Conservation (phyloP, 768 basidiomycete genomes). For the Macrolepiota fuliginosa region DNA sequence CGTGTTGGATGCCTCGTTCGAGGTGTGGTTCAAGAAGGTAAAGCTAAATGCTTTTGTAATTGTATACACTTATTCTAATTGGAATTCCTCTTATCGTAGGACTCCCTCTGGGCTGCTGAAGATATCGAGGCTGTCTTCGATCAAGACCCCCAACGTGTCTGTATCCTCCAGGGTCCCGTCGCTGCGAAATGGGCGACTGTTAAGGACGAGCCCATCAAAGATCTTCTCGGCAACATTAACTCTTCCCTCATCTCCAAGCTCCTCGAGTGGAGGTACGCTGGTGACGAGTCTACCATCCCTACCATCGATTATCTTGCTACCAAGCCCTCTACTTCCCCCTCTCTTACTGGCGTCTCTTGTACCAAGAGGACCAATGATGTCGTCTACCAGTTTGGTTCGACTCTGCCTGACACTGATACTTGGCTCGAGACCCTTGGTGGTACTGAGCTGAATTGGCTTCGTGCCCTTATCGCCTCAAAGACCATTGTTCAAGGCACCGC, state of each 20-base stretch:
- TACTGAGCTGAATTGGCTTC: conserved; percentile 78
- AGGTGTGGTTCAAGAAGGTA: conserved; percentile 99
- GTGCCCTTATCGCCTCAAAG: conserved; percentile 76
- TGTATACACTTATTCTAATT: conserved; percentile 6
- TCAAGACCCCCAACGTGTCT: conserved; percentile 97
- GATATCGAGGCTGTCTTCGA: conserved; percentile 99
- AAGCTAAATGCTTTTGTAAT: conserved; percentile 21
- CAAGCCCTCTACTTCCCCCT: conserved; percentile 31
- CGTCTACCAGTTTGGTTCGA: conserved; percentile 47
- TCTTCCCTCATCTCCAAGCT: conserved; percentile 73
- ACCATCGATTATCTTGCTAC: conserved; percentile 78
- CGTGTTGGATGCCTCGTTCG: conserved; percentile 87
- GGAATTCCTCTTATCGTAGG: conserved; percentile 42
- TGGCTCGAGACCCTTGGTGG: conserved; percentile 91
- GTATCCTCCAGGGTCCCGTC: conserved; percentile 96
- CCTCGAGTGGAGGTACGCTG: conserved; percentile 72
- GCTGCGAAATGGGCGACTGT: conserved; percentile 83
- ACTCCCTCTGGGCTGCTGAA: conserved; percentile 96
- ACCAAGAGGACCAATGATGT: conserved; percentile 41
- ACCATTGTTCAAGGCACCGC: conserved; percentile 85
- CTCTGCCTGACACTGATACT: conserved; percentile 54
- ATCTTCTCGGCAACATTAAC: conserved; percentile 88
- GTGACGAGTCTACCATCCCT: conserved; percentile 75
- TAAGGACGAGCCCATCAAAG: conserved; percentile 94
- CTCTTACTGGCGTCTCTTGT: conserved; percentile 39